Conservation (phyloP, 805 yeast species). For the Hanseniaspora lachancei region DNA sequence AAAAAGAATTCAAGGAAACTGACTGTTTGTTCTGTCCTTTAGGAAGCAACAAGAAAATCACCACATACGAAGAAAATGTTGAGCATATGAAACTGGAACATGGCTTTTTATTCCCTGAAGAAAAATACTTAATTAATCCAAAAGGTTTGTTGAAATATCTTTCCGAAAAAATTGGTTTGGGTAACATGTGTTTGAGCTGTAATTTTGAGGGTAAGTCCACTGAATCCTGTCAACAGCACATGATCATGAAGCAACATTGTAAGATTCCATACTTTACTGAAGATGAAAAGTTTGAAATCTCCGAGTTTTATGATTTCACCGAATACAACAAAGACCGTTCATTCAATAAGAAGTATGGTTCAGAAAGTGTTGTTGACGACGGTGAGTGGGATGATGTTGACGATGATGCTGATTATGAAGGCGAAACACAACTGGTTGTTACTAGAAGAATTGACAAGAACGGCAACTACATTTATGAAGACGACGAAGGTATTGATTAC, state of each 20-base stretch:
- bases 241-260: conserved; percentile 78
- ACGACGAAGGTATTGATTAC: conserved; percentile 14
- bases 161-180: conserved; percentile 83
- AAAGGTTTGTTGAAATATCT: conserved; percentile 65
- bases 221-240: conserved; percentile 83
- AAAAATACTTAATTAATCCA: conserved; percentile 51
- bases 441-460: conserved; percentile 12
- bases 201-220: conserved; percentile 71
- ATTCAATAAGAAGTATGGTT: conserved; percentile 23
- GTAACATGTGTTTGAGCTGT: conserved; percentile 79
- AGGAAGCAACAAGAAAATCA: conserved; percentile 26
- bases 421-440: conserved; percentile 2
- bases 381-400: conserved; percentile 30
- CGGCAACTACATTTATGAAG: conserved; percentile 10
- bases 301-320: conserved; percentile 82
- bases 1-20: conserved; percentile 36
- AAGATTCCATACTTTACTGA: conserved; percentile 78
- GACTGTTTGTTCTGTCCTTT: conserved; percentile 44
- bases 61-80: conserved; percentile 35
- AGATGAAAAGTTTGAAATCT: conserved; percentile 71
- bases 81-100: conserved; percentile 66
- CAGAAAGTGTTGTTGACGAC: conserved; percentile 25
- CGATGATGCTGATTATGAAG: conserved; percentile 22
- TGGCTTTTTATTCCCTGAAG: conserved; percentile 85
- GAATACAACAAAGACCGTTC: conserved; percentile 21